Conservation (phyloP, 768 basidiomycete genomes). For the Pleurotus citrinopileatus region DNA sequence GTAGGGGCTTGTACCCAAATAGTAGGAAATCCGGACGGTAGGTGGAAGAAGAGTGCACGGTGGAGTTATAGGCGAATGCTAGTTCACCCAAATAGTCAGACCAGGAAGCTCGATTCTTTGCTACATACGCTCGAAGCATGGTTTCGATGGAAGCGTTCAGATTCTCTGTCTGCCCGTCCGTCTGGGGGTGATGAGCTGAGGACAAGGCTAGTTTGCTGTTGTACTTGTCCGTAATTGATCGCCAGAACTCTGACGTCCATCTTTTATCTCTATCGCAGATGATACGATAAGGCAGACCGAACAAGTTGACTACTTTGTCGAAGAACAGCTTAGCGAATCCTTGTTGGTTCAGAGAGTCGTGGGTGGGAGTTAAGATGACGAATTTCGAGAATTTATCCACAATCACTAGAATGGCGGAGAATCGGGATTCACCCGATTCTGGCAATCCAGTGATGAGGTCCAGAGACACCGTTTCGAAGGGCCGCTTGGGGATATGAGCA, state of each 20-base stretch:
- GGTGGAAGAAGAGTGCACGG: conserved; percentile 16
- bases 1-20: conserved; percentile 18
- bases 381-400: conserved; percentile 29
- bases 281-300: conserved; percentile 19
- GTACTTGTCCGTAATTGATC: conserved; percentile 16
- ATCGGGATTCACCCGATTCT: conserved; percentile 13
- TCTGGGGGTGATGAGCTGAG: conserved; percentile 34
- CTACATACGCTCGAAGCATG: conserved; percentile 21
- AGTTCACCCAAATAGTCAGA: conserved; percentile 17
- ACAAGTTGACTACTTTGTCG: conserved; percentile 18
- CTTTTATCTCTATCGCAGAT: conserved; percentile 12
- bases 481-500: conserved; percentile 18
- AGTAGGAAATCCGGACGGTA: conserved; percentile 21
- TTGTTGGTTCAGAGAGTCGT: conserved; percentile 15
- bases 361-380: conserved; percentile 16
- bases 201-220: conserved; percentile 21
- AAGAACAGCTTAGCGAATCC: conserved; percentile 22
- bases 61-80: conserved; percentile 23
- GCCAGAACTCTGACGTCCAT: conserved; percentile 25
- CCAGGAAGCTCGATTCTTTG: conserved; percentile 21
- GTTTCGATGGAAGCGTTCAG: conserved; percentile 23
- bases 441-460: conserved; percentile 24
- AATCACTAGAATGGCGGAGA: conserved; percentile 22
- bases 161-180: conserved; percentile 32
- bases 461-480: conserved; percentile 18